These are phyloP conservation scores for Taxillus chinensis DNA, from an alignment of 164 flowering plant species.

Conservation along the genomic window DNA sequence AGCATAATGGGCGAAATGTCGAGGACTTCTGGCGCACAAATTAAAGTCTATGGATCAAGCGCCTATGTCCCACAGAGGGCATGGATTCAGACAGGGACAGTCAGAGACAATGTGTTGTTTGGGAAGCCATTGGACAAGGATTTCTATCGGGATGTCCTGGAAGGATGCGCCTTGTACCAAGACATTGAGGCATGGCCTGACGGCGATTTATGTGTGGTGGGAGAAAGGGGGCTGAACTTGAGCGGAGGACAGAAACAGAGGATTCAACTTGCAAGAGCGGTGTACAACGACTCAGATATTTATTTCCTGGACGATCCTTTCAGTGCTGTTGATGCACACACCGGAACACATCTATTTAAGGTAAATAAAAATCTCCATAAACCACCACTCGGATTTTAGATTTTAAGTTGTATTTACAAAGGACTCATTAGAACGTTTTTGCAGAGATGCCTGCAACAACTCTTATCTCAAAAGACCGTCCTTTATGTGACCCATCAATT, in stretches of 20 bases:
- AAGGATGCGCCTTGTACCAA: slow-evolving; percentile 56
- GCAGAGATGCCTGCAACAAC: slow-evolving; percentile 60
- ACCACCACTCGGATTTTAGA: too few species aligned
- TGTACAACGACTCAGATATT: slow-evolving; percentile 59
- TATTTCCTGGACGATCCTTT: slow-evolving; percentile 82
- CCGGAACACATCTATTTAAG: slow-evolving; percentile 73
- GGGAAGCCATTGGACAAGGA: slow-evolving; percentile 49
- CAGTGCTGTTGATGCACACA: slow-evolving; percentile 87
- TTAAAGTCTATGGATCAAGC: slow-evolving; percentile 50
- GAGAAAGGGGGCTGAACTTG: slow-evolving; percentile 72
- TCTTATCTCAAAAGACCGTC: slow-evolving; percentile 53
- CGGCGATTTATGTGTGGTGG: slow-evolving; percentile 51
- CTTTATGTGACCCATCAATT: slow-evolving; percentile 71
- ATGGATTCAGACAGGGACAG: slow-evolving; percentile 79
- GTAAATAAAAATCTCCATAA: too few species aligned
- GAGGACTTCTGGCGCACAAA: slow-evolving; percentile 35
- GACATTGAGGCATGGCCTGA: slow-evolving; percentile 60
- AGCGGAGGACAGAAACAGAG: slow-evolving; percentile 92
- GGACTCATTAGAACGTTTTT: slow-evolving; percentile 1
- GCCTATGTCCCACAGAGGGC: slow-evolving; percentile 80
- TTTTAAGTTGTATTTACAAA: too few species aligned
- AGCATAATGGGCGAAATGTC: slow-evolving; percentile 77
- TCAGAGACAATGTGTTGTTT: slow-evolving; percentile 71
- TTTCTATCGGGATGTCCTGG: slow-evolving; percentile 49
- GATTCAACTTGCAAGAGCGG: slow-evolving; percentile 73